Evolutionary conservation across 192 early-diverging fungal species (phyloP).

Genomic region (Coemansia erecta): DNA sequence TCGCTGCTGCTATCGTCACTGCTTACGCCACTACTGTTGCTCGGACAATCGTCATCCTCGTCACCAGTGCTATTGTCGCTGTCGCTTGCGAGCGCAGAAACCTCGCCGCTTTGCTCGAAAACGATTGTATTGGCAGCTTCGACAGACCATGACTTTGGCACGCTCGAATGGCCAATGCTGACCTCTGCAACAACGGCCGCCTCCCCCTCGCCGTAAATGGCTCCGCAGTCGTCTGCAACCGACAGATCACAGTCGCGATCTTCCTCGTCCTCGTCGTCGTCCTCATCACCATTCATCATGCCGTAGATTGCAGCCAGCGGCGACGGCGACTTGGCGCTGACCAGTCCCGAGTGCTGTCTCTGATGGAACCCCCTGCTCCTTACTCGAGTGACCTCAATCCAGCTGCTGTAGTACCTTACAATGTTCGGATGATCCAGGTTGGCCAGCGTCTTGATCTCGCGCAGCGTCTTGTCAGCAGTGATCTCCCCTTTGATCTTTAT

Average conservation of each 20-base stretch:
- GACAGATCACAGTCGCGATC: slow-evolving; percentile 11
- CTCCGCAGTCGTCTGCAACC: neutral
- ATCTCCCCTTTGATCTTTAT: slow-evolving; percentile 63
- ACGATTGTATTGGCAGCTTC: slow-evolving; percentile 16
- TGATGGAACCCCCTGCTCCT: slow-evolving; percentile 8
- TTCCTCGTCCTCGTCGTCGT: slow-evolving; percentile 8
- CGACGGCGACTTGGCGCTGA: slow-evolving; percentile 6
- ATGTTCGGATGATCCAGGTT: slow-evolving; percentile 85
- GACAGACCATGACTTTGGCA: slow-evolving; percentile 5
- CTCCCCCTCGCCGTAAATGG: slow-evolving; percentile 6
- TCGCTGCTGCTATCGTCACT: neutral
- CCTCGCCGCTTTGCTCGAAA: slow-evolving; percentile 24
- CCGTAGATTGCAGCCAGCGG: neutral
- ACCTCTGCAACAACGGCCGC: slow-evolving; percentile 18
- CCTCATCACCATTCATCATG: slow-evolving; percentile 21
- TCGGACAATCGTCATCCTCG: neutral
- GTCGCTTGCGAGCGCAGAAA: neutral
- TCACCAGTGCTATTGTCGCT: neutral
- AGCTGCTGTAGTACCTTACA: slow-evolving; percentile 88
- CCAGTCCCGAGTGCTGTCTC: neutral
- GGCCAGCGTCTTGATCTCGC: slow-evolving; percentile 90
- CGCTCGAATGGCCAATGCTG: slow-evolving; percentile 28
- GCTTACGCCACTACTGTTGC: neutral
- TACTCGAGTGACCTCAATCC: slow-evolving; percentile 73
- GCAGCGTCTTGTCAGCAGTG: slow-evolving; percentile 70